Conservation (phyloP, 108 stramenopile species). For the Cyclostephanos invisitatus region DNA sequence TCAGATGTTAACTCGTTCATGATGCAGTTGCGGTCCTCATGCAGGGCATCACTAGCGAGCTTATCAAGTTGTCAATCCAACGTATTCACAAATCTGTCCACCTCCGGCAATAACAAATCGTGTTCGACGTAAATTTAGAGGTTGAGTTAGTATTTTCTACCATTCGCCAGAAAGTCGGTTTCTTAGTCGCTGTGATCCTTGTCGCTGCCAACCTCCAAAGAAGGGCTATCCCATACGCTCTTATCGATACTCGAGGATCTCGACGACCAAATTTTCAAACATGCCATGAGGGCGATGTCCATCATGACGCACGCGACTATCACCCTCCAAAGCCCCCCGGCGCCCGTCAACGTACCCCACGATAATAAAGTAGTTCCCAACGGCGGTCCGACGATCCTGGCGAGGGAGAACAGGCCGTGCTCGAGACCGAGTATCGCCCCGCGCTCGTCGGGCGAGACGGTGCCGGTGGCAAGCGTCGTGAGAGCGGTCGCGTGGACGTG, state of each 20-base stretch:
- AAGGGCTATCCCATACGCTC: neutral
- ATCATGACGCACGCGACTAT: constrained; percentile 18
- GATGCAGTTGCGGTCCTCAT: no score
- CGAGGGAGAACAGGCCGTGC: constrained; percentile 78
- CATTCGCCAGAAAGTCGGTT: no score
- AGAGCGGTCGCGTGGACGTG: constrained; percentile 74
- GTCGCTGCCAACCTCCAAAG: constrained; percentile 15
- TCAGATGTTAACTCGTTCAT: no score
- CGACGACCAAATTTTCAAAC: constrained; percentile 27
- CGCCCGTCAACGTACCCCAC: constrained; percentile 3
- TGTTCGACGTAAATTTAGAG: no score
- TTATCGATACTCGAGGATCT: constrained; percentile 1
- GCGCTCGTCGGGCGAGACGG: constrained; percentile 53
- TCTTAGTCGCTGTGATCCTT: constrained; percentile 48
- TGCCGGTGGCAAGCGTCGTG: constrained; percentile 76
- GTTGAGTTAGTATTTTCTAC: no score
- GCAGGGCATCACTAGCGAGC: no score
- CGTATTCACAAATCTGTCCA: no score
- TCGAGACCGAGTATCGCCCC: constrained; percentile 81
- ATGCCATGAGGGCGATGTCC: constrained; percentile 28
- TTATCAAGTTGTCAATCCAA: no score
- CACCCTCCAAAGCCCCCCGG: constrained; percentile 30
- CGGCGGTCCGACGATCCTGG: constrained; percentile 68
- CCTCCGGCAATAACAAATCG: no score
- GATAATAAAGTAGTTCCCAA: constrained; percentile 56